Percentiles rank a stretch among this genome's conserved stretches.
Evolutionary conservation across 2,329 filamentous ascomycete genomes (phyloP).

Genomic region (Trichoderma harzianum): DNA sequence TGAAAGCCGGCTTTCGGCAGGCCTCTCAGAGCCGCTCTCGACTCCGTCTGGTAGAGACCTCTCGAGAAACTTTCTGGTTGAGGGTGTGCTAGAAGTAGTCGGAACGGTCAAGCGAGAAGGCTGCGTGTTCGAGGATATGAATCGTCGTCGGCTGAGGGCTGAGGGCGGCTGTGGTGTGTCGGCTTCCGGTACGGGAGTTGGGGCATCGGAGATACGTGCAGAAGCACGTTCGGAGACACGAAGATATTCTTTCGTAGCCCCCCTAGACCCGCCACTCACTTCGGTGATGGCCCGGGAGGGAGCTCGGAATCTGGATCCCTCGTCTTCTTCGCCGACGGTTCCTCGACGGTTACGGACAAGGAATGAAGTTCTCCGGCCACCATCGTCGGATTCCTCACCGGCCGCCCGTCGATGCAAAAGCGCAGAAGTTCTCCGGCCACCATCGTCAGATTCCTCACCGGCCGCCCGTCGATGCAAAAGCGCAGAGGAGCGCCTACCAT

Average conservation of each 20-base stretch:
- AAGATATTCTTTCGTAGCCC: slow-evolving; percentile 27
- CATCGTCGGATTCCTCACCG: slow-evolving; percentile 46
- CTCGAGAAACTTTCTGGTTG: slow-evolving; percentile 49
- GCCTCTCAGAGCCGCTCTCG: slow-evolving; percentile 34
- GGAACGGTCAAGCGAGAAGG: slow-evolving; percentile 44
- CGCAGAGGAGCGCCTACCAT: slow-evolving; percentile 45
- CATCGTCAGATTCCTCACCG: slow-evolving; percentile 46
- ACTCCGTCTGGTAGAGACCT: slow-evolving; percentile 42
- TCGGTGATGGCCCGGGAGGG: slow-evolving; percentile 60
- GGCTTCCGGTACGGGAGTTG: slow-evolving; percentile 34
- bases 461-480: slow-evolving; percentile 43
- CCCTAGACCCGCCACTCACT: slow-evolving; percentile 39
- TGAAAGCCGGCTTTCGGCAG: slow-evolving; percentile 27
- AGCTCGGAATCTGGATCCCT: slow-evolving; percentile 49
- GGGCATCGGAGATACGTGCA: slow-evolving; percentile 28
- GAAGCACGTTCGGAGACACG: slow-evolving; percentile 23
- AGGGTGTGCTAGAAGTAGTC: slow-evolving; percentile 32
- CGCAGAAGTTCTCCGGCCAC: slow-evolving; percentile 39
- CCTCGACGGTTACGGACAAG: slow-evolving; percentile 45
- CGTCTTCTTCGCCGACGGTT: slow-evolving; percentile 47
- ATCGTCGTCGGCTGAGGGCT: slow-evolving; percentile 51
- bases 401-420: slow-evolving; percentile 43
- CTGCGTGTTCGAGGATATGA: slow-evolving; percentile 47
- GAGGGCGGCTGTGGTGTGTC: slow-evolving; percentile 40
- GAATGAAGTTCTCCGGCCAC: slow-evolving; percentile 42